phyloP scores from a whole-genome alignment of 148 eudicot genomes.

The Persicaria tinctoria region DNA sequence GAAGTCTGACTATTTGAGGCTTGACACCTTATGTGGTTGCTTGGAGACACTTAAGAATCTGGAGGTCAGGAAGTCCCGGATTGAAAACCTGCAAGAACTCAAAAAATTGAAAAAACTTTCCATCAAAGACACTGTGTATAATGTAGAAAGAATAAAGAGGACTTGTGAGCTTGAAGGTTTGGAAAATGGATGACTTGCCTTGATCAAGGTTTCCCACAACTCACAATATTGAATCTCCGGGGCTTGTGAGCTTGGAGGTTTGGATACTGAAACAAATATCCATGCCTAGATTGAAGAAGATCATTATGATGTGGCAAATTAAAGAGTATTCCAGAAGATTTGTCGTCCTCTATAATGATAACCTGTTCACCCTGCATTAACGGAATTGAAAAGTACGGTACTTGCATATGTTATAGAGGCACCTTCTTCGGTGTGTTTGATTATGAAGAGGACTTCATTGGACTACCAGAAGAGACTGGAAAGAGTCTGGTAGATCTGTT shows the following conservation, averaged over 20 bases:
- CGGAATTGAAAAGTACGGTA: background rate
- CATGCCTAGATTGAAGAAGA: background rate
- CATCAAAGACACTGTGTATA: no score
- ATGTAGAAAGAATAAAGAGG: no score
- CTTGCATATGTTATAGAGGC: background rate
- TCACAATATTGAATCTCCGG: background rate
- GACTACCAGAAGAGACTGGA: slow-evolving; percentile 20
- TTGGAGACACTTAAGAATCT: slow-evolving; percentile 29
- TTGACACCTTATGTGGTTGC: slow-evolving; percentile 16
- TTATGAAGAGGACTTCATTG: slow-evolving; percentile 12
- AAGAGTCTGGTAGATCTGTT: slow-evolving; percentile 6
- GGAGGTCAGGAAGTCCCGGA: slow-evolving; percentile 13
- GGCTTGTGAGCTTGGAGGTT: background rate
- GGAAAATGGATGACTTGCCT: background rate
- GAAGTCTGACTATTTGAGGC: slow-evolving; percentile 17
- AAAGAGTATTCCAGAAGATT: background rate
- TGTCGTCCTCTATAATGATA: background rate
- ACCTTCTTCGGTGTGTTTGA: background rate
- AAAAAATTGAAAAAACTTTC: background rate
- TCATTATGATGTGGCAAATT: background rate
- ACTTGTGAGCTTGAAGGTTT: no score
- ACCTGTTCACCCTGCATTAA: slow-evolving; percentile 4
- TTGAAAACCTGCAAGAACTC: slow-evolving; percentile 24
- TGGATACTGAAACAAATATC: background rate
- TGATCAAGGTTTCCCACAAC: background rate